phyloP scores from a whole-genome alignment of 2,329 filamentous ascomycete species.

The Alternaria dauci region DNA sequence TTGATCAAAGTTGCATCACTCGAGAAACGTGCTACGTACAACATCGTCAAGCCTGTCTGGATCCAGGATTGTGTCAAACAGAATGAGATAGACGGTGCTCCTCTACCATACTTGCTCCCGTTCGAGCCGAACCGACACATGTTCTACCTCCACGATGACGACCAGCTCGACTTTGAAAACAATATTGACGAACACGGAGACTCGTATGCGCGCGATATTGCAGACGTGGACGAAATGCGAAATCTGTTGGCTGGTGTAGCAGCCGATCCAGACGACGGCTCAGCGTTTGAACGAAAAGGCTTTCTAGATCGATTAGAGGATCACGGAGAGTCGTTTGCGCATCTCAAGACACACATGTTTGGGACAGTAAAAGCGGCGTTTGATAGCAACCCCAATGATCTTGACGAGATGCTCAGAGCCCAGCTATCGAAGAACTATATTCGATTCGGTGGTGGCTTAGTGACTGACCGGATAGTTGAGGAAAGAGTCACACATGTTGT shows the following conservation, averaged over 20 bases:
- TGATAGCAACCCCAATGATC: slow-evolving; percentile 4
- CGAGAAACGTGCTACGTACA: slow-evolving; percentile 73
- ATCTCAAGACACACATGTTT: slow-evolving; percentile 46
- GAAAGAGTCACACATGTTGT: slow-evolving; percentile 75
- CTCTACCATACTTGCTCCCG: slow-evolving; percentile 69
- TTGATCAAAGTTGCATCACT: slow-evolving; percentile 84
- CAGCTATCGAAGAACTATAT: slow-evolving; percentile 66
- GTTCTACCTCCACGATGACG: slow-evolving; percentile 70
- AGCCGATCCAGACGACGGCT: slow-evolving; percentile 21
- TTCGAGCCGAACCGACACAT: slow-evolving; percentile 72
- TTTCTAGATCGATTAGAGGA: slow-evolving; percentile 42
- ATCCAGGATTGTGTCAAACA: slow-evolving; percentile 79
- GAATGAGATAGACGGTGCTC: slow-evolving; percentile 62
- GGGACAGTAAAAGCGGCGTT: slow-evolving; percentile 36
- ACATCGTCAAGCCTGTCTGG: slow-evolving; percentile 84
- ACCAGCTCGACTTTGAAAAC: slow-evolving; percentile 62
- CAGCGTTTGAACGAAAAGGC: slow-evolving; percentile 24
- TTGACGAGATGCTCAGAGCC: slow-evolving; percentile 35
- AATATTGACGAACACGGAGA: slow-evolving; percentile 83
- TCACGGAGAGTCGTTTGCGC: slow-evolving; percentile 33
- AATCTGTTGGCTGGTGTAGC: slow-evolving; percentile 51
- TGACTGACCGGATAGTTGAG: slow-evolving; percentile 62
- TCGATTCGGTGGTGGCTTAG: slow-evolving; percentile 72
- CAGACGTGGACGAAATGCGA: slow-evolving; percentile 67
- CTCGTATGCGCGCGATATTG: slow-evolving; percentile 78